Base-by-base conservation (phyloP, 2,329 filamentous ascomycete species). In the Diplodia seriata region DNA sequence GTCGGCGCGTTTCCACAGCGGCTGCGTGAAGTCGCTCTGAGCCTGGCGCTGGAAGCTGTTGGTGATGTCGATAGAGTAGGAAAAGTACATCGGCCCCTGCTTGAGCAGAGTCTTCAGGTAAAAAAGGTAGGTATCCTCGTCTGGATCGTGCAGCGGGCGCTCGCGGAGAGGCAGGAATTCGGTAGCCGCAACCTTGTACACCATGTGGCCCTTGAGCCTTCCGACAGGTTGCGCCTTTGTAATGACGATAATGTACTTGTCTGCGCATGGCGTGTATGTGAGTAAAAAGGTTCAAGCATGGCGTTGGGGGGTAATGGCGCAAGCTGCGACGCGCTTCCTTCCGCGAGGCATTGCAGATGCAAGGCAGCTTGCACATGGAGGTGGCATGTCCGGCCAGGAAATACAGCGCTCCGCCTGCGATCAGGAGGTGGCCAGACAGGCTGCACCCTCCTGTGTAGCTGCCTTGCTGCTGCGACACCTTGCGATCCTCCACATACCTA, bases 231-330 rank as follows among this genome's bases (percentile, higher is more conserved):
- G 89, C 67, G 93, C 92, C 81, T 99, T 98, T 73, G 92, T 97
- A 79, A 99, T 97, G 76, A 97, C 87, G 76, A 99, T 91, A 76
- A 97, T 90, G 85, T 99, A 99, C 81, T 97, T 98, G 85, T 99
- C 88, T 89, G 87, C 88, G 73, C 29, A 12, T n/a, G 47, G 12
- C 7, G 18, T 57, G 12, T 36, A 12, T 8, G 53, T 66, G 29
- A 23, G 65, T 29, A 12, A 20, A 29, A 68, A 26, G 64, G 3
- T n/a, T 26, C 50, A 40, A 55, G 18, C 18, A 18, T 9, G 8
- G 40, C 6, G 3, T 33, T 18, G 31, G 50, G 31, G 47, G n/a
- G 59, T 33, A 4, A 51, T 8, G 29, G 12, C 7, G 43, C 47
- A 31, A 63, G 50, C n/a, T 54, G 31, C 20, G n/a, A 29, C 20